Base-by-base conservation (phyloP, 371 early-diverging fungal species). In the Circinella umbellata region DNA sequence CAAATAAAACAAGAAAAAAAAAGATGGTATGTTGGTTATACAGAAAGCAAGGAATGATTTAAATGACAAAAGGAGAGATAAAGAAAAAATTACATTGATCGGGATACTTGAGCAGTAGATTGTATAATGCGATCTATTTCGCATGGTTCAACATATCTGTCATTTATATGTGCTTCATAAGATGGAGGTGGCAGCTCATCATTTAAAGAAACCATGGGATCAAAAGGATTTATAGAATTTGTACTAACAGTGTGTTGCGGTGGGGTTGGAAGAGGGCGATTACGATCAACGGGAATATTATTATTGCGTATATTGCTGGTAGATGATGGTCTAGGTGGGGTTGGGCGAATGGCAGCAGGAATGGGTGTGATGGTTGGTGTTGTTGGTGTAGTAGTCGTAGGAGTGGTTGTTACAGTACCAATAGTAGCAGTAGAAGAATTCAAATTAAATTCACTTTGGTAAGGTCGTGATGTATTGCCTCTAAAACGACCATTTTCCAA, bases 211-310 rank as follows among this genome's bases (percentile, higher is more conserved):
- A 57, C 1, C 34, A 34, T 7, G 6, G 57, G 57, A 57, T 57
- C 57, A 34, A 57, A 57, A 11, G 57, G 57, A 34, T 57, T 57
- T 18, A 57, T n/a, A 18, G 57, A 57, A n/a, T 34, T 18, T 17
- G 27, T 57, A n/a, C 57, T 57, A 14, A 3, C 57, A n/a, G 27
- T 57, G 10, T 18, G 34, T 34, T 57, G 57, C 14, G 57, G 57
- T 18, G 57, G 57, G 5, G 57, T 57, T 20, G 57, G 57, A n/a
- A 57, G 57, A 18, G 57, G 57, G 0, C 57, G 57, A n/a, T 57
- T 57, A n/a, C 57, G 57, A 14, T 57, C 57, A 57, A 18, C 57
- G 14, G 57, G 57, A 27, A 27, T 57, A 34, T 14, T 51, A 6
- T 42, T 42, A 42, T 42, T 42, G 42, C 42, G 42, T 42, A 42